Evolutionary conservation across 139 green algal species (phyloP).

Genomic region (Chlorella sp.): DNA sequence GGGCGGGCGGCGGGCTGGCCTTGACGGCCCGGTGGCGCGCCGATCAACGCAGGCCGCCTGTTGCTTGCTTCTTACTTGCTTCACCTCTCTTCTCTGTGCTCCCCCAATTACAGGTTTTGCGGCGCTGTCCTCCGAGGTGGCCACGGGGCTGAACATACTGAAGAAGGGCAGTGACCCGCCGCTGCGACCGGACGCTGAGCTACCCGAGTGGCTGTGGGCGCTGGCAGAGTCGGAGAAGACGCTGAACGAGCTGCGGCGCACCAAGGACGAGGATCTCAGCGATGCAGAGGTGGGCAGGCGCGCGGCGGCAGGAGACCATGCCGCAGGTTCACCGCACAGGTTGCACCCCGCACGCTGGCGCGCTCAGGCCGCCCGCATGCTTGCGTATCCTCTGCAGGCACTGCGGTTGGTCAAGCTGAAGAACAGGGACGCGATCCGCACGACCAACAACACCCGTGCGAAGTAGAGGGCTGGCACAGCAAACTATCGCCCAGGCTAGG

Average conservation of each 20-base stretch:
- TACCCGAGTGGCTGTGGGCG: constrained; percentile 53
- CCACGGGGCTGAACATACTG: constrained; percentile 36
- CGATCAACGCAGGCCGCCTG: neutral
- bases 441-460: constrained; percentile 16
- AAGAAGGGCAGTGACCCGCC: constrained; percentile 49
- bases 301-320: neutral
- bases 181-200: constrained; percentile 40
- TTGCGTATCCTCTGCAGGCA: constrained; percentile 8
- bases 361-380: neutral
- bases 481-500: too few species aligned
- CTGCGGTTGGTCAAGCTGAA: constrained; percentile 31
- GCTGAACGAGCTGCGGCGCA: constrained; percentile 31
- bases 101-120: constrained; percentile 5
- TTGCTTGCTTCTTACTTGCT: too few species aligned
- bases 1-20: too few species aligned
- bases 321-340: neutral
- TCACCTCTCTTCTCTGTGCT: neutral
- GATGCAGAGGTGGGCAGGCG: neutral
- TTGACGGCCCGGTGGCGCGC: neutral
- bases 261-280: neutral
- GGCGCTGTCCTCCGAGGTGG: constrained; percentile 19
- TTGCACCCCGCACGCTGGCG: neutral
- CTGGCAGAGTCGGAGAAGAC: constrained; percentile 39
- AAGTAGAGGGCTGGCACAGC: constrained; percentile 38
- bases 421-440: constrained; percentile 32